These are phyloP conservation scores for Diphasiastrum complanatum DNA, from an alignment of 83 land plant genomes.

Conservation along the genomic window DNA sequence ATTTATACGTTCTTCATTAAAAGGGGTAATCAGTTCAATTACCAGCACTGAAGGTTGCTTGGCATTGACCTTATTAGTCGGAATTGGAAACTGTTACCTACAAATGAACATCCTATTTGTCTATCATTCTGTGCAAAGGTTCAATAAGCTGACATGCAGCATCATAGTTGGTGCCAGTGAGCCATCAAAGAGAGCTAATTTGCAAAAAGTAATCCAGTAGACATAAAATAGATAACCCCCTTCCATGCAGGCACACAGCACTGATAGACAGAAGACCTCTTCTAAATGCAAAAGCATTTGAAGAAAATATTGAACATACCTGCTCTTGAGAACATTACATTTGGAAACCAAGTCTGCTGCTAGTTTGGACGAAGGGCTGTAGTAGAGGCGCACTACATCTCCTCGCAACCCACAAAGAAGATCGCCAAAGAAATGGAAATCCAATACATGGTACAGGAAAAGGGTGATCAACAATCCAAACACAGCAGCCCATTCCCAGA, in stretches of 20 bases:
- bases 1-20: too few species aligned
- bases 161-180: neutral
- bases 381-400: slow-evolving; percentile 34
- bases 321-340: slow-evolving; percentile 41
- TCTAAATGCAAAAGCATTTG: neutral
- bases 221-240: too few species aligned
- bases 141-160: too few species aligned
- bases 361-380: slow-evolving; percentile 36
- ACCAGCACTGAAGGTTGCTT: too few species aligned
- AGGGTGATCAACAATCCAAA: neutral
- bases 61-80: too few species aligned
- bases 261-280: neutral
- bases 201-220: too few species aligned
- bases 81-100: too few species aligned
- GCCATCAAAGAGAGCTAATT: neutral
- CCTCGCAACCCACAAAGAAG: slow-evolving; percentile 47
- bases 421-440: slow-evolving; percentile 55
- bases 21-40: too few species aligned
- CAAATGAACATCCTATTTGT: too few species aligned
- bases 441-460: slow-evolving; percentile 49
- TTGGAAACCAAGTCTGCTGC: slow-evolving; percentile 43
- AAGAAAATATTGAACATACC: slow-evolving; percentile 20
- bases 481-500: slow-evolving; percentile 20
- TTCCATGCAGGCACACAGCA: neutral
- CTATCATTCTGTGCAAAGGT: too few species aligned